Conservation (phyloP, 352 stramenopile genomes). For the Pythium utonaiense region DNA sequence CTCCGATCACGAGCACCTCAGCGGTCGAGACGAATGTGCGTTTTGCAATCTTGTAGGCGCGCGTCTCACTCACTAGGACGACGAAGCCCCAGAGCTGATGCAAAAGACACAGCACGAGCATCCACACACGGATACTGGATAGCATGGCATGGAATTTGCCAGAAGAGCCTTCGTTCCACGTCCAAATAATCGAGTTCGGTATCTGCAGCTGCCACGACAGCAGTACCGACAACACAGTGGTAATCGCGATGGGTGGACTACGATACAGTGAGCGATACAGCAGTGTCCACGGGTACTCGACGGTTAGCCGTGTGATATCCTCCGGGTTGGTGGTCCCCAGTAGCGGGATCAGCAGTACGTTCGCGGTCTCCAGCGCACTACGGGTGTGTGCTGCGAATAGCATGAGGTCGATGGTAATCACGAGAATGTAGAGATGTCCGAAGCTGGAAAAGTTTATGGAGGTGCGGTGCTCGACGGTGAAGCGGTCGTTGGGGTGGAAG, state of each 20-base stretch:
- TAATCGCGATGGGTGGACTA: constrained; percentile 30
- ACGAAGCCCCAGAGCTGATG: constrained; percentile 36
- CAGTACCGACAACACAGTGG: constrained; percentile 39
- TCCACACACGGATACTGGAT: constrained; percentile 41
- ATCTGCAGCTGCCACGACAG: constrained; percentile 52
- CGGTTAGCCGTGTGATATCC: constrained; percentile 6
- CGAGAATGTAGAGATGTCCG: constrained; percentile 45
- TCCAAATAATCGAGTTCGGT: constrained; percentile 46
- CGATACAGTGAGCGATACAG: constrained; percentile 56
- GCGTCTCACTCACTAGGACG: constrained; percentile 29
- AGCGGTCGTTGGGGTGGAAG: constrained; percentile 16
- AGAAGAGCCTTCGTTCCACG: constrained; percentile 27
- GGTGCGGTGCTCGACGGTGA: constrained; percentile 25
- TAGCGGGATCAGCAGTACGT: constrained; percentile 29
- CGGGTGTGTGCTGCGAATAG: constrained; percentile 30
- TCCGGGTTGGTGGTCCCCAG: constrained; percentile 25
- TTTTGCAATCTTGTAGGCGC: constrained; percentile 38
- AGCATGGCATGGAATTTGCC: constrained; percentile 29
- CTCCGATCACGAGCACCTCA: constrained; percentile 35
- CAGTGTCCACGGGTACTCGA: constrained; percentile 36
- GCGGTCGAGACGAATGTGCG: constrained; percentile 35
- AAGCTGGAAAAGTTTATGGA: constrained; percentile 50
- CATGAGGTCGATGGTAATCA: constrained; percentile 37
- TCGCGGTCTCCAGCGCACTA: constrained; percentile 31
- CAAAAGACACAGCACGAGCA: constrained; percentile 38